Base-by-base conservation (phyloP, 768 basidiomycete genomes). In the Coprinellus aureogranulatus region DNA sequence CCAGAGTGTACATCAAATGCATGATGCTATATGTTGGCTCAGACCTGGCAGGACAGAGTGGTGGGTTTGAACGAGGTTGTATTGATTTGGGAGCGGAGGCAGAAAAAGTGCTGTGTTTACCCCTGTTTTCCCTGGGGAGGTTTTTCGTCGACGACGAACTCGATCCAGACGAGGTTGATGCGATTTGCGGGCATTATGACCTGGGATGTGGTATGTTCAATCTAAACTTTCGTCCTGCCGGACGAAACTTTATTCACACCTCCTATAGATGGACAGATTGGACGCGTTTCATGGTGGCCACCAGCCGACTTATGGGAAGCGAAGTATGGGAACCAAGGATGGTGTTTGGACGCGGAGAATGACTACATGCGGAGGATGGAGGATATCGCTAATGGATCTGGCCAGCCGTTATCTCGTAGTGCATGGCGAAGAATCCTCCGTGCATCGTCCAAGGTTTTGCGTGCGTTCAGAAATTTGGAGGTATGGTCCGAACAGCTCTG, bases 1-100 rank as follows among this genome's bases (percentile, higher is more conserved):
- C 89, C 45, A 89, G 62, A 16, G 89, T 90, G 76, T 96, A 98
- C 96, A 98, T 98, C 67, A 98, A 79, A 86, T 98, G 95, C 96
- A 98, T 98, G 68, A 61, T 78, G 69, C 55, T 22, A 53, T 58
- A 16, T 40, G 31, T 14, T 22, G 50, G 50, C 22, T 37, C 50
- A 52, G 50, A 52, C 50, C 50, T 52, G n/a, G 34, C 31, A 30
- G 23, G 39, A 20, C 10, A 22, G 50, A 16, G 8, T 22, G 20
- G 30, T 18, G 30, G 50, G 50, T 52, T 27, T 22, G 50, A 52
- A 31, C 50, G 31, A 34, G 12, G 50, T 20, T 20, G 14, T n/a
- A 39, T 31, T 22, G 20, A 31, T 14, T 4, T 20, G 18, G 11
- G 30, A 9, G 16, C 14, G 41, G 16, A 30, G 11, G 30, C 31